Evolutionary conservation across 345 rosid genomes (phyloP).

Genomic region (Brassica nigra): DNA sequence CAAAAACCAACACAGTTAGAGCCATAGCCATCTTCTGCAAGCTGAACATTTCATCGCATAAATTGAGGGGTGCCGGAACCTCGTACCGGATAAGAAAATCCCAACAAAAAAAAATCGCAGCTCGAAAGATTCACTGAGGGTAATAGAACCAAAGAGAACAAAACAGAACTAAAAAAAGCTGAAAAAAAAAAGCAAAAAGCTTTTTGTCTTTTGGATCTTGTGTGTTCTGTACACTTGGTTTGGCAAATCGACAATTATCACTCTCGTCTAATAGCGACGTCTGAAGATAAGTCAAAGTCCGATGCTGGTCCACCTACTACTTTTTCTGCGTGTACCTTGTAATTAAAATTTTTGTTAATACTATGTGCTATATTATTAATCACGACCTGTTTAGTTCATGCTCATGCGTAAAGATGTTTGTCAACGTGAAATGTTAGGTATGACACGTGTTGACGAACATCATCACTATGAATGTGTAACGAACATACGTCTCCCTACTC

Average conservation of each 20-base stretch:
- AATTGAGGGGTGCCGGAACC: conserved; percentile 1
- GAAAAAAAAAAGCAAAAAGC: neutral
- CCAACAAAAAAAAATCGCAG: neutral
- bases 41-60: conserved; percentile 40
- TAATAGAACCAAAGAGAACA: conserved; percentile 24
- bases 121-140: neutral
- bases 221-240: conserved; percentile 6
- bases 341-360: neutral
- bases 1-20: conserved; percentile 47
- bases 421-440: neutral
- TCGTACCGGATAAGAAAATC: conserved; percentile 24
- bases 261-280: conserved; percentile 20
- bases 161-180: neutral
- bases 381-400: neutral
- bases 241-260: conserved; percentile 32
- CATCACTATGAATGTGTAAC: neutral
- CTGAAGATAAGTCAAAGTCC: conserved; percentile 10
- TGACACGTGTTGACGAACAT: neutral
- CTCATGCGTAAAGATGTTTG: neutral
- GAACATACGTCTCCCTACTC: neutral
- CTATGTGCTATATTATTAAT: neutral
- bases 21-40: conserved; percentile 54
- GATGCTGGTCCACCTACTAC: conserved; percentile 19
- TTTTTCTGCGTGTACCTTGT: conserved; percentile 13
- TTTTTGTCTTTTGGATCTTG: conserved; percentile 17